phyloP scores from a whole-genome alignment of 1,139 yeast species.

The Debaryomyces coudertii region DNA sequence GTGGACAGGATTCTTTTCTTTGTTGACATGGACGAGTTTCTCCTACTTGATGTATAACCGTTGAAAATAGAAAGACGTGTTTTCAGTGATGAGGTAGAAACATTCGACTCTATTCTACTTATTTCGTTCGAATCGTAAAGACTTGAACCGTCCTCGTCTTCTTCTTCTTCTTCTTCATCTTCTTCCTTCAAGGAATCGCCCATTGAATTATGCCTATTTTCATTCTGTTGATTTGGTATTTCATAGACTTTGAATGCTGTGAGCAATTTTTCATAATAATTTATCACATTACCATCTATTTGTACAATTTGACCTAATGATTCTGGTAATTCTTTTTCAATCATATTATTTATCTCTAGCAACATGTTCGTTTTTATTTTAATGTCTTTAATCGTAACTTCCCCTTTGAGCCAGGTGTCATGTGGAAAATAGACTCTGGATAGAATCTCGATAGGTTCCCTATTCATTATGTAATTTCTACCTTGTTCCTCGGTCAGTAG shows the following conservation, averaged over 20 bases:
- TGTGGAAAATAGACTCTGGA: slow-evolving; percentile 40
- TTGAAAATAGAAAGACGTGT: slow-evolving; percentile 23
- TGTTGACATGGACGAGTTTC: slow-evolving; percentile 17
- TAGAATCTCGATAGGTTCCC: slow-evolving; percentile 28
- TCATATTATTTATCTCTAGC: slow-evolving; percentile 38
- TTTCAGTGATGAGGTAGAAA: slow-evolving; percentile 22
- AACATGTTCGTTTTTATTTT: slow-evolving; percentile 40
- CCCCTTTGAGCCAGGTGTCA: slow-evolving; percentile 46
- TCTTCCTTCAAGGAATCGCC: slow-evolving; percentile 13
- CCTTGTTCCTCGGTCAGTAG: slow-evolving; percentile 8
- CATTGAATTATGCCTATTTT: background rate
- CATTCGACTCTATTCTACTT: slow-evolving; percentile 25
- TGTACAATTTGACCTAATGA: slow-evolving; percentile 14
- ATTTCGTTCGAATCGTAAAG: slow-evolving; percentile 21
- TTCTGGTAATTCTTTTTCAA: slow-evolving; percentile 28
- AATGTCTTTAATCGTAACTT: slow-evolving; percentile 35
- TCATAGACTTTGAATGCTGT: slow-evolving; percentile 43
- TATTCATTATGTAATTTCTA: slow-evolving; percentile 2
- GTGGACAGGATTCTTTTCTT: slow-evolving; percentile 33
- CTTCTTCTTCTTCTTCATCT: slow-evolving; percentile 34
- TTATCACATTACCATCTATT: slow-evolving; percentile 34
- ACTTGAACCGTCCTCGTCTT: slow-evolving; percentile 17
- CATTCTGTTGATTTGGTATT: slow-evolving; percentile 18
- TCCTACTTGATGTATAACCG: slow-evolving; percentile 13
- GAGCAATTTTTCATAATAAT: slow-evolving; percentile 40